Percentiles rank a stretch among this genome's conserved stretches.
These are phyloP conservation scores for Sambucus nigra DNA, from an alignment of 129 eudicot species.

Conservation along the genomic window DNA sequence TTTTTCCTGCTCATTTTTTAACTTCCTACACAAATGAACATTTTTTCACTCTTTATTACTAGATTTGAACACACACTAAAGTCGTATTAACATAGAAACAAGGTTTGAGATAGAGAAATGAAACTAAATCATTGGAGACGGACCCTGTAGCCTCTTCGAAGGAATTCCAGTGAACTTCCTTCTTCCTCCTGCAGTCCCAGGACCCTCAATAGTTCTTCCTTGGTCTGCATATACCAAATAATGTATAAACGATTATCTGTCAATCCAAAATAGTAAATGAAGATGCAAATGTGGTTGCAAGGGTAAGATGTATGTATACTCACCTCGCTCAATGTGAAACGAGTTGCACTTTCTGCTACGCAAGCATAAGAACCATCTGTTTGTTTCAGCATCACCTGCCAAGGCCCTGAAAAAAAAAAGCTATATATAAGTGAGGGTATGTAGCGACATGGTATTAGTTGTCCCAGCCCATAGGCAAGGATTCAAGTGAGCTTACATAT, in stretches of 20 bases:
- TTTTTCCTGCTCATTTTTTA: too few relatives aligned
- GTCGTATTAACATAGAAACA: too few relatives aligned
- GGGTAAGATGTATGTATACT: conserved; percentile 6
- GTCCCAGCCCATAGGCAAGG: not conserved
- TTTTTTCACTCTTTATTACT: too few relatives aligned
- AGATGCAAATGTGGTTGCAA: not conserved
- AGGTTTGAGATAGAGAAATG: not conserved
- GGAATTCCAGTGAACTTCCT: conserved; percentile 96
- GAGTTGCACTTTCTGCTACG: conserved; percentile 84
- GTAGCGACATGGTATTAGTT: too few relatives aligned
- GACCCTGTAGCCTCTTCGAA: conserved; percentile 95
- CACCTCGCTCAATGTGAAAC: conserved; percentile 91
- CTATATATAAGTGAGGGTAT: too few relatives aligned
- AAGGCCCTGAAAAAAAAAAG: conserved; percentile 58
- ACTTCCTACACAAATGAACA: too few relatives aligned
- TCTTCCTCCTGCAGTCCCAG: conserved; percentile 89
- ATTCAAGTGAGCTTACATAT: too few relatives aligned
- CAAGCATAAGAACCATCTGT: conserved; percentile 83
- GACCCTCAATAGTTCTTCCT: conserved; percentile 91
- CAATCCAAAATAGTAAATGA: not conserved
- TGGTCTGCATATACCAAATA: conserved; percentile 42
- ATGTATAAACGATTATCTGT: not conserved
- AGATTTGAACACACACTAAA: too few relatives aligned
- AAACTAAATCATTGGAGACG: not conserved
- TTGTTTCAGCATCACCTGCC: conserved; percentile 99